Evolutionary conservation across 768 basidiomycete species (phyloP).

Genomic region (Megacollybia marginata): DNA sequence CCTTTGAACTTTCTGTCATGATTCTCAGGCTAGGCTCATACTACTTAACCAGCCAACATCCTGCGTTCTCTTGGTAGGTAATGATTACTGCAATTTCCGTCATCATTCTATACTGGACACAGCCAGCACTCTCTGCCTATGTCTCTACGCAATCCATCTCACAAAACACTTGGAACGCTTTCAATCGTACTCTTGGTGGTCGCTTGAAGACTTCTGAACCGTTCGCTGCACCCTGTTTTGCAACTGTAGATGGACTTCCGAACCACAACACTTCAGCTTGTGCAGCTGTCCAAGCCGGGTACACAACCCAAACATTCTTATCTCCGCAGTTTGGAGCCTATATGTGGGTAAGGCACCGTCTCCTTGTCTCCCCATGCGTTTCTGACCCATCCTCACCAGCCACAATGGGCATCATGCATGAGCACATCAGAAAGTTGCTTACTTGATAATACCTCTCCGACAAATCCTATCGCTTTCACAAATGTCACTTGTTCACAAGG

Average conservation of each 20-base stretch:
- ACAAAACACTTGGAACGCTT: not conserved
- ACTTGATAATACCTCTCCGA: conserved; percentile 16
- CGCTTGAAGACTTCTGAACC: conserved; percentile 19
- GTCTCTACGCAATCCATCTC: too few relatives aligned
- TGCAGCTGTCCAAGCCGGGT: conserved; percentile 17
- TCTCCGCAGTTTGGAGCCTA: conserved; percentile 17
- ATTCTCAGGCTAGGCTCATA: too few relatives aligned
- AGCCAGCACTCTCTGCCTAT: too few relatives aligned
- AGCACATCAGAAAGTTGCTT: conserved; percentile 18
- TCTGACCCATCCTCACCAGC: too few relatives aligned
- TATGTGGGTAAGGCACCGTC: conserved; percentile 17
- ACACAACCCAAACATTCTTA: conserved; percentile 18
- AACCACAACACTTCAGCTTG: conserved; percentile 15
- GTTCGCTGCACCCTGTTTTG: conserved; percentile 25
- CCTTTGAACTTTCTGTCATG: too few relatives aligned
- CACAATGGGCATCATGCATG: conserved; percentile 33
- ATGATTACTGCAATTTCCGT: too few relatives aligned
- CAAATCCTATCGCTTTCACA: conserved; percentile 8
- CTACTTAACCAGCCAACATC: too few relatives aligned
- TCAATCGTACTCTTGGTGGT: conserved; percentile 15
- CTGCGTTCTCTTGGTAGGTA: too few relatives aligned
- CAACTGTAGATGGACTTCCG: conserved; percentile 13
- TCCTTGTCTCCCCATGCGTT: not conserved
- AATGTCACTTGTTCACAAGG: conserved; percentile 13
- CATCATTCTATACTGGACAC: too few relatives aligned